Evolutionary conservation across 176 grass and related monocot genomes (phyloP).

Genomic region (Aegilops longissima): DNA sequence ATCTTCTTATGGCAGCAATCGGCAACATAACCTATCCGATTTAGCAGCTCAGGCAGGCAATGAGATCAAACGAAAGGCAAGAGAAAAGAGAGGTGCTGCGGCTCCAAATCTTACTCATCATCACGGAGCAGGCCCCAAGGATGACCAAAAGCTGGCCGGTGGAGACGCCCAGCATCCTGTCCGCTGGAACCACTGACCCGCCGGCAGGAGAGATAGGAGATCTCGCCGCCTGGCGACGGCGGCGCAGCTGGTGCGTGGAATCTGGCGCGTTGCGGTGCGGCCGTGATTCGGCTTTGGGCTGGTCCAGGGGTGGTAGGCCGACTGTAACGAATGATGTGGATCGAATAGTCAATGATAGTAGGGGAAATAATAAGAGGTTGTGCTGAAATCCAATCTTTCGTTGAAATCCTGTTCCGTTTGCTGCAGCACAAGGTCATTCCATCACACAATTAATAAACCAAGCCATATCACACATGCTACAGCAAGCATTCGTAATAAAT

Average conservation of each 20-base stretch:
- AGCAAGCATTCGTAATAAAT: no score
- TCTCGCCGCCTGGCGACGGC: not conserved
- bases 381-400: no score
- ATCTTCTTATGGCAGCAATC: not conserved
- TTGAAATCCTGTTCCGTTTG: no score
- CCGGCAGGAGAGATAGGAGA: not conserved
- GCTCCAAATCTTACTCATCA: slow-evolving; percentile 39
- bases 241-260: not conserved
- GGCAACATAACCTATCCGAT: not conserved
- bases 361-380: no score
- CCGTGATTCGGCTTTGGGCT: no score
- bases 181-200: not conserved
- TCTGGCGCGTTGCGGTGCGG: not conserved
- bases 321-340: no score
- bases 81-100: not conserved
- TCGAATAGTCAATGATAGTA: no score
- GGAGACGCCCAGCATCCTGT: slow-evolving; percentile 46
- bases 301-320: no score
- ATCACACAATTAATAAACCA: no score
- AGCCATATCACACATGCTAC: no score
- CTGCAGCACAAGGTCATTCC: no score
- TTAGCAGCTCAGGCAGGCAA: not conserved
- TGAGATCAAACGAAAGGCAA: not conserved
- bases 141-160: slow-evolving; percentile 45
- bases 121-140: slow-evolving; percentile 53